Evolutionary conservation across 208 protist species (phyloP).

Genomic region (Leishmania guyanensis): DNA sequence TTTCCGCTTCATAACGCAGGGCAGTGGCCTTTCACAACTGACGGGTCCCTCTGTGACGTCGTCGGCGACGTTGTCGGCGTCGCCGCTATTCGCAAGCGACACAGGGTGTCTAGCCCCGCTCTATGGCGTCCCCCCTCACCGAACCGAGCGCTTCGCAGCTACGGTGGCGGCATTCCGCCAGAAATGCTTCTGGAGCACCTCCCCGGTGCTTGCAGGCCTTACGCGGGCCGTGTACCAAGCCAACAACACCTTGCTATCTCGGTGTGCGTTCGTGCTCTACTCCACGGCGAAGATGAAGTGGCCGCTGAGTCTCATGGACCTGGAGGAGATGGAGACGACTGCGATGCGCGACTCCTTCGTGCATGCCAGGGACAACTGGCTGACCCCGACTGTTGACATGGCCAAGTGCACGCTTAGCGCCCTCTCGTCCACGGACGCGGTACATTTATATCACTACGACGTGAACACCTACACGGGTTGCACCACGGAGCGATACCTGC

Average conservation of each 20-base stretch:
- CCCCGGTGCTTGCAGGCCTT: constrained; percentile 52
- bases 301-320: constrained; percentile 78
- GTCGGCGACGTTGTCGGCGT: constrained; percentile 8
- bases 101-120: constrained; percentile 21
- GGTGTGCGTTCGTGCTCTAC: constrained; percentile 76
- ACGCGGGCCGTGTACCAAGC: constrained; percentile 69
- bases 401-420: constrained; percentile 49
- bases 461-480: constrained; percentile 90
- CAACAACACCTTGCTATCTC: constrained; percentile 71
- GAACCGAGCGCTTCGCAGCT: constrained; percentile 42
- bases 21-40: constrained; percentile 54
- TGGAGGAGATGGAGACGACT: constrained; percentile 87
- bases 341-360: constrained; percentile 70
- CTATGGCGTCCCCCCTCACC: constrained; percentile 55
- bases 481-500: constrained; percentile 94
- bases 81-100: constrained; percentile 32
- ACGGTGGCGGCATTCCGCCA: constrained; percentile 55
- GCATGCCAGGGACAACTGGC: constrained; percentile 83
- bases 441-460: constrained; percentile 85
- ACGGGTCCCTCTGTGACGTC: constrained; percentile 20
- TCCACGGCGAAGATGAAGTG: constrained; percentile 45
- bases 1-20: constrained; percentile 62
- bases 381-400: constrained; percentile 49
- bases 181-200: constrained; percentile 60
- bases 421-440: constrained; percentile 30